Percentiles rank a stretch among this genome's conserved stretches.
These are phyloP conservation scores for Umbelopsis sp. DNA, from an alignment of 192 early-diverging fungal species.

Conservation along the genomic window DNA sequence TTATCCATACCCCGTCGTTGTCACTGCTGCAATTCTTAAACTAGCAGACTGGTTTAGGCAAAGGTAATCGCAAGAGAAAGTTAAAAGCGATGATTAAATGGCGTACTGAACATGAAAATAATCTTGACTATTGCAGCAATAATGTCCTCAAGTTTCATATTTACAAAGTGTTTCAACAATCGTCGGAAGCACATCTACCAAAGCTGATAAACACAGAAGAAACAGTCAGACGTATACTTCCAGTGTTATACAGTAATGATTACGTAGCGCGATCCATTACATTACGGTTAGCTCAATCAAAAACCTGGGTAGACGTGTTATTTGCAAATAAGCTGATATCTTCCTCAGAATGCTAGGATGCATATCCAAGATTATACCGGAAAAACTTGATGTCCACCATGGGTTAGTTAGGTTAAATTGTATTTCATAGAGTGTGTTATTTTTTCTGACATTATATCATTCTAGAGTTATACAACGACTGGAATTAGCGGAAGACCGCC, in stretches of 20 bases:
- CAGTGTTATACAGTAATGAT: slow-evolving; percentile 46
- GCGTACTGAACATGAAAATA: neutral
- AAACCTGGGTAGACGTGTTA: neutral
- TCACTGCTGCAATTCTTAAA: slow-evolving; percentile 52
- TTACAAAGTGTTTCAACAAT: slow-evolving; percentile 43
- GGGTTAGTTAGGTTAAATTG: slow-evolving; percentile 28
- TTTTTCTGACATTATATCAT: neutral
- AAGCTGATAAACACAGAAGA: slow-evolving; percentile 51
- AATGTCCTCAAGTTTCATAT: slow-evolving; percentile 50
- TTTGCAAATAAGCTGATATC: neutral
- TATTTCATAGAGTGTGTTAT: neutral
- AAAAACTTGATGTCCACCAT: slow-evolving; percentile 49
- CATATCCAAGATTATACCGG: slow-evolving; percentile 44
- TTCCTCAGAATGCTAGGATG: slow-evolving; percentile 44
- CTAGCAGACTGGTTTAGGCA: slow-evolving; percentile 49
- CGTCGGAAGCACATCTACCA: slow-evolving; percentile 38
- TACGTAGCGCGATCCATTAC: slow-evolving; percentile 48
- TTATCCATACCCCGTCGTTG: slow-evolving; percentile 46
- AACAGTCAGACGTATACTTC: slow-evolving; percentile 42
- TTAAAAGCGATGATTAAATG: neutral
- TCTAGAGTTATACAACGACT: slow-evolving; percentile 42
- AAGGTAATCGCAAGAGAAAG: slow-evolving; percentile 29
- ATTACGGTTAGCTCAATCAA: slow-evolving; percentile 35
- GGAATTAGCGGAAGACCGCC: slow-evolving; percentile 42
- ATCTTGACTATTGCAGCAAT: slow-evolving; percentile 32